Conservation (phyloP, 306 rosid species). For the Vicia faba region DNA sequence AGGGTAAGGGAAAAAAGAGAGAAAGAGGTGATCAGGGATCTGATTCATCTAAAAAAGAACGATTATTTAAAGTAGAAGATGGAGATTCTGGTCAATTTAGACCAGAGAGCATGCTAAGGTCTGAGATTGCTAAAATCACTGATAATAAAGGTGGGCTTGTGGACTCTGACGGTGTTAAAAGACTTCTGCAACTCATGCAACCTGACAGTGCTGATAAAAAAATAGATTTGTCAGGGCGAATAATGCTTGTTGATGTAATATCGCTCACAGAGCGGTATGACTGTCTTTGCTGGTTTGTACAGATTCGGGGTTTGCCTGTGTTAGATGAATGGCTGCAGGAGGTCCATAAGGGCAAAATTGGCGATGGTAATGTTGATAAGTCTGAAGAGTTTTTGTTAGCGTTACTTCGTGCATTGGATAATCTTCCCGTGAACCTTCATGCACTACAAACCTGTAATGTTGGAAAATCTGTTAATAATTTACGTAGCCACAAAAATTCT, state of each 20-base stretch:
- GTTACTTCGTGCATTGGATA: constrained; percentile 87
- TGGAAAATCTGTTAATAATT: constrained; percentile 88
- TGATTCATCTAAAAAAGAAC: constrained; percentile 77
- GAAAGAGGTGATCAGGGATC: constrained; percentile 77
- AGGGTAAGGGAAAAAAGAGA: constrained; percentile 82
- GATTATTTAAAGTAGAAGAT: constrained; percentile 59
- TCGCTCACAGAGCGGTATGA: constrained; percentile 75
- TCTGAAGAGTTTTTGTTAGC: constrained; percentile 83
- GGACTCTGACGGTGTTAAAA: constrained; percentile 75
- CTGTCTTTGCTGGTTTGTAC: constrained; percentile 76
- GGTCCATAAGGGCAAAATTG: constrained; percentile 77
- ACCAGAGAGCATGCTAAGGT: constrained; percentile 61
- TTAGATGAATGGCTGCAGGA: constrained; percentile 94
- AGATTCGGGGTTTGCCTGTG: constrained; percentile 71
- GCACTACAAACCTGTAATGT: constrained; percentile 82
- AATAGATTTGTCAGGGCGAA: constrained; percentile 73
- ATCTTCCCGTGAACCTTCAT: constrained; percentile 84
- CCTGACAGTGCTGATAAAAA: constrained; percentile 70
- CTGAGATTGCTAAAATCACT: constrained; percentile 76
- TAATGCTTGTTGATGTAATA: constrained; percentile 74
- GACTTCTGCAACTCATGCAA: constrained; percentile 75
- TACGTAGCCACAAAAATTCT: constrained; percentile 71
- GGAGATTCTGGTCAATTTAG: constrained; percentile 71
- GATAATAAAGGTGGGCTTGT: constrained; percentile 90
- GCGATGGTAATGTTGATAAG: constrained; percentile 66